Base-by-base conservation (phyloP, 2,329 filamentous ascomycete genomes). In the Diaporthe helianthi region DNA sequence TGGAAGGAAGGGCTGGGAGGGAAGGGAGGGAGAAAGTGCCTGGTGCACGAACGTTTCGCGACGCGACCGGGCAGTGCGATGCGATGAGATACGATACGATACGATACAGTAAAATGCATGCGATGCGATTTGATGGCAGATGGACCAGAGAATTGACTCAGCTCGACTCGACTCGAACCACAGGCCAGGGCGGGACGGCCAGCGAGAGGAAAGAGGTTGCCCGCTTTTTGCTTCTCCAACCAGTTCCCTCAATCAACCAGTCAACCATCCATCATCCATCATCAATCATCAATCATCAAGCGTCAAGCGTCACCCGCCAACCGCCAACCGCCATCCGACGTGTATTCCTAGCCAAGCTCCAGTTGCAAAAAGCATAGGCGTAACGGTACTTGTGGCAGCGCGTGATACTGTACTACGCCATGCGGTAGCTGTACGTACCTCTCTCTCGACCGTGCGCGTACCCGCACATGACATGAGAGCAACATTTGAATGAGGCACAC, bases 91-190 rank as follows among this genome's bases (percentile, higher is more conserved):
- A 51, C 64, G 26, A 49, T 55, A 38, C 58, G 38, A 46, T 61
- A 44, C 41, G 33, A 61, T 47, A 41, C 58, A 61, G 47, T 61
- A 41, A 41, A 61, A 61, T 61, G 58, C 58, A 61, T 61, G 55
- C 55, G 47, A 61, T 61, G 58, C 58, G 41, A 61, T 47, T 61
- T 47, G 58, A 61, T 61, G 58, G 58, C 58, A 61, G 36, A 44
- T 13, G 29, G 41, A 31, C 41, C 58, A 36, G 41, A 61, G 38
- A 61, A 61, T 61, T 61, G 58, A 47, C 58, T 47, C 55, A 24
- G 38, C 38, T 61, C 41, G 58, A 47, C 58, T 47, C 58, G 58
- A 61, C 58, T 61, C 58, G 58, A 24, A 17, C 55, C 12, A 47
- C 55, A 61, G 55, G 55, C 26, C 55, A 61, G 55, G 38, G 26